Evolutionary conservation across 371 early-diverging fungal species (phyloP), one percentile per base, ranked within the genome.

Genomic region (Fennellomyces sp.): DNA sequence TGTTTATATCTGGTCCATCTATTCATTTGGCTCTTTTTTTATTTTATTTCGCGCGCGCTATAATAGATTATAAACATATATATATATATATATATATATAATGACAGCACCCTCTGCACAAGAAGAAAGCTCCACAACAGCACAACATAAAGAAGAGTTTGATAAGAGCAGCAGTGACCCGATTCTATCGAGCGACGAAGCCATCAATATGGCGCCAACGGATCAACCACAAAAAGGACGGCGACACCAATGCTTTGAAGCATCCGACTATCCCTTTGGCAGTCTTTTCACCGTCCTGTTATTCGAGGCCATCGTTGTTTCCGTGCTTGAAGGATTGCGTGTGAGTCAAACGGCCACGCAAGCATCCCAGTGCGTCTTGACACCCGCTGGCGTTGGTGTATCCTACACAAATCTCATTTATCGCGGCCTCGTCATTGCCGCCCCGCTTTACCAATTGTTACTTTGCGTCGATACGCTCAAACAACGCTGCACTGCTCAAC

Each of bases 381-480:
- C 54, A 1, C 39, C 19, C 15, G 42, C 31, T 21, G 39, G 25
- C 7, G 31, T 61, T 27, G 62, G 47, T 17, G 39, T 49, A 2
- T 53, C 62, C 13, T 55, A 54, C n/a, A 48, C 49, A 11, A 58
- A 53, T 10, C 23, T 63, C 12, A 33, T 63, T 13, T 52, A 63
- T 6, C 42, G 58, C 17, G 64, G 53, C 17, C 52, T 57, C 17
- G 52, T 63, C 19, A 25, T 63, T 19, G 53, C 58, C 3, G 25
- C 41, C 7, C 31, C 45, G 13, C 13, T 63, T 12, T 63, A 63
- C 28, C 64, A 58, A 31, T n/a, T 52, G 5, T 19, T 63, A 7
- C 31, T 63, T 30, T 52, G 58, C 26, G 13, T 63, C 2, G 64
- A 63, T 28, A 31, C 64, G 19, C 13, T 63, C 19, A 28, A 39